Percentiles rank a stretch among this genome's conserved stretches.
These are phyloP conservation scores for Kregervanrija delftensis DNA, from an alignment of 805 yeast species.

Conservation along the genomic window DNA sequence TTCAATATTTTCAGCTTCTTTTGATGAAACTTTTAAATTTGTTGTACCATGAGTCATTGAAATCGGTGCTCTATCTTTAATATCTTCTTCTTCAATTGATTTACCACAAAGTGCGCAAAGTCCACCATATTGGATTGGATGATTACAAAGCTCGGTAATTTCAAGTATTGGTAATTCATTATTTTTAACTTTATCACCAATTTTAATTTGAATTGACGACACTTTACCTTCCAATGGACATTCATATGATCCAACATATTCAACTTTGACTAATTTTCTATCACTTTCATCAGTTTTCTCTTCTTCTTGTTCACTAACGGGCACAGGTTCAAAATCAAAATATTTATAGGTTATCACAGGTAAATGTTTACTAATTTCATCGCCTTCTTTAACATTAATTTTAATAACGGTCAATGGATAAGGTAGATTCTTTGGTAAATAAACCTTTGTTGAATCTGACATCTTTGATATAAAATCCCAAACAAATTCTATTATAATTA, in stretches of 20 bases:
- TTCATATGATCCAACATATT: conserved; percentile 71
- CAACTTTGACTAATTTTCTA: conserved; percentile 42
- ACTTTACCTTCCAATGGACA: conserved; percentile 75
- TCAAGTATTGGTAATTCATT: conserved; percentile 38
- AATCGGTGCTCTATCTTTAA: conserved; percentile 72
- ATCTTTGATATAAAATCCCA: conserved; percentile 8
- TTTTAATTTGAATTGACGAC: conserved; percentile 38
- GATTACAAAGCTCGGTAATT: conserved; percentile 80
- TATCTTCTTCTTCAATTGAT: conserved; percentile 62
- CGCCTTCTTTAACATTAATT: conserved; percentile 39
- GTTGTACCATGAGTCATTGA: conserved; percentile 86
- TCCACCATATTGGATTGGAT: conserved; percentile 91
- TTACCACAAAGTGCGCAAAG: conserved; percentile 90
- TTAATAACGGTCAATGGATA: conserved; percentile 62
- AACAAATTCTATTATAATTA: too few species aligned
- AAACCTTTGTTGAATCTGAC: conserved; percentile 37
- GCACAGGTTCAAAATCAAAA: conserved; percentile 57
- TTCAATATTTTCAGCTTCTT: conserved; percentile 84
- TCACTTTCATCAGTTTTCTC: conserved; percentile 33
- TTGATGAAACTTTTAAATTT: conserved; percentile 73
- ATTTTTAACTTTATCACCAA: conserved; percentile 57
- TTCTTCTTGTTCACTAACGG: conserved; percentile 36
- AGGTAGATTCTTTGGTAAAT: conserved; percentile 55
- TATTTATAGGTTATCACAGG: conserved; percentile 57
- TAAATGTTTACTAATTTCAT: conserved; percentile 41